Percentiles rank a stretch among this genome's conserved stretches.
Conservation (phyloP, 257 asterid genomes). For the Thymus mandschuricus region DNA sequence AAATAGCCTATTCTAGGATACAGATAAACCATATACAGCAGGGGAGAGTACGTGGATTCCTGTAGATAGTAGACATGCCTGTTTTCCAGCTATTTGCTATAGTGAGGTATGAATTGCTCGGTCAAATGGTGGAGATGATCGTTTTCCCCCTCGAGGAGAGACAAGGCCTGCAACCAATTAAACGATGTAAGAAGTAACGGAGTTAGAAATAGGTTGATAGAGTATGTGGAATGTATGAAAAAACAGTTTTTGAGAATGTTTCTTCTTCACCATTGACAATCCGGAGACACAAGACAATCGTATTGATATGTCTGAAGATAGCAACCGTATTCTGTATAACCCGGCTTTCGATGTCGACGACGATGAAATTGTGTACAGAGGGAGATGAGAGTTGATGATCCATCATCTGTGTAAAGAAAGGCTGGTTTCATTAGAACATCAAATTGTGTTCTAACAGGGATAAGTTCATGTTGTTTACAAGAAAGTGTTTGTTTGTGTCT, state of each 20-base stretch:
- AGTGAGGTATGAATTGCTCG: constrained; percentile 62
- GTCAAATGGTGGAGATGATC: constrained; percentile 53
- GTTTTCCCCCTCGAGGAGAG: constrained; percentile 67
- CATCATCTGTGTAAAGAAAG: not conserved
- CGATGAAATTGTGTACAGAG: constrained; percentile 83
- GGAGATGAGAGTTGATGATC: constrained; percentile 48
- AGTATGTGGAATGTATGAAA: not conserved
- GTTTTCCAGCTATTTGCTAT: constrained; percentile 36
- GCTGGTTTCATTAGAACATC: constrained; percentile 9
- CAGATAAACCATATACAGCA: not conserved
- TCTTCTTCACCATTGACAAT: not conserved
- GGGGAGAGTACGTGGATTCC: not conserved
- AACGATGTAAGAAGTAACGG: not conserved
- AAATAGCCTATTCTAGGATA: constrained; percentile 3
- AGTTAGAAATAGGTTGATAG: too few species aligned
- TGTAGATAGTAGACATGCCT: not conserved
- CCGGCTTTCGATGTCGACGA: constrained; percentile 89
- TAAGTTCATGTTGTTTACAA: not conserved
- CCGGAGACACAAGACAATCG: not conserved
- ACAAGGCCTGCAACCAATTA: constrained; percentile 51
- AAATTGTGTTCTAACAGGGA: not conserved
- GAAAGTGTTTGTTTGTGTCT: constrained; percentile 3
- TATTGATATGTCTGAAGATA: too few species aligned
- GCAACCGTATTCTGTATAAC: constrained; percentile 47
- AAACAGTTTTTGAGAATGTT: not conserved